Evolutionary conservation across 2,329 filamentous ascomycete species (phyloP), one percentile per base, ranked within the genome.

Genomic region (Neocatenulostroma microsporum): DNA sequence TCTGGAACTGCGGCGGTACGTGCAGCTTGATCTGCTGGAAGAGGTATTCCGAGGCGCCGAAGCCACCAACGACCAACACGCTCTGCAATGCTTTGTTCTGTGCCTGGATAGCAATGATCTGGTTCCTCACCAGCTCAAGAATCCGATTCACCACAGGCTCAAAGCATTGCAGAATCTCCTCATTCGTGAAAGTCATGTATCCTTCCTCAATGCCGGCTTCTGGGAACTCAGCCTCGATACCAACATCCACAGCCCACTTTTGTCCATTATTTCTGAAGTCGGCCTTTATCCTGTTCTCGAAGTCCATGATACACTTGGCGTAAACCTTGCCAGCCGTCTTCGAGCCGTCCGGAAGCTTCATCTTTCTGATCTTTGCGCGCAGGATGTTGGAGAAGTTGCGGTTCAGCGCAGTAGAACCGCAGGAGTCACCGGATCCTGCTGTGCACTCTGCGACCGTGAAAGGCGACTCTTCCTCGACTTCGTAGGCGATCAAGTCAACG

Each of bases 1-100:
- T 82, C 68, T 96, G 89, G 72, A 95, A 98, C 62, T 96, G 91
- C 8, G 91, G 91, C 24, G 91, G 91, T 2, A 98, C 91, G 60
- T 96, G 91, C 30, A 96, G 80, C 66, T 94, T 95, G 71, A 98
- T 96, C 65, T 98, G 91, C 65, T 96, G 89, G 78, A 96, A 98
- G 42, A 98, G 81, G 61, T 96, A 96, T 66, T 98, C 91, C 6
- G 89, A 96, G 20, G 89, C 91, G 68, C 91, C 91, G 60, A 98
- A 98, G 51, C 91, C 91, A 72, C 91, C 91, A 8, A 98, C 91
- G 6, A 98, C 88, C 44, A 98, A 71, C 36, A 98, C 91, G 60
- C 95, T 96, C 72, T 80, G 89, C 39, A 98, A 69, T 23, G 83
- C 77, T 49, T 88, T 75, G 71, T 95, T 96, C 66, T 96, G 91